Evolutionary conservation across 2,329 filamentous ascomycete species (phyloP).

Genomic region (Phialocephala sp.): DNA sequence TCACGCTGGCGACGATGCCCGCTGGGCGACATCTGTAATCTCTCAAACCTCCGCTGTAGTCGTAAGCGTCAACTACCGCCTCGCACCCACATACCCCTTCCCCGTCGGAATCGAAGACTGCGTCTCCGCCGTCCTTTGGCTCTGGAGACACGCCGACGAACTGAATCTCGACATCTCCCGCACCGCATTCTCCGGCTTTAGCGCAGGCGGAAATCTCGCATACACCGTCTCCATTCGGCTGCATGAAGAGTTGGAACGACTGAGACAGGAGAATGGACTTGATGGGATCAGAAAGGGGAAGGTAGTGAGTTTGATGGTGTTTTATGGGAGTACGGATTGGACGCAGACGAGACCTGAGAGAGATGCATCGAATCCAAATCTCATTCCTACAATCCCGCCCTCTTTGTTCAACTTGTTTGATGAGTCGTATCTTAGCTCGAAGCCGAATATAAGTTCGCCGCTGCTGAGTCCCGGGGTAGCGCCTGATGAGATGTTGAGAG

Average conservation of each 20-base stretch:
- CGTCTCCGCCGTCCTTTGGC: constrained; percentile 48
- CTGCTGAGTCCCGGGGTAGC: constrained; percentile 31
- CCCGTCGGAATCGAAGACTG: constrained; percentile 67
- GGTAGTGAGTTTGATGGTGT: constrained; percentile 20
- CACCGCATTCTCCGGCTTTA: constrained; percentile 53
- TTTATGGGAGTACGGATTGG: constrained; percentile 25
- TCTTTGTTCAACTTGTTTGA: constrained; percentile 24
- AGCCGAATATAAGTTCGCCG: constrained; percentile 20
- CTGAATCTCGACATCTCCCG: constrained; percentile 25
- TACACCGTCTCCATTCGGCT: constrained; percentile 22
- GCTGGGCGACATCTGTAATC: constrained; percentile 56
- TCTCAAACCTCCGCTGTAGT: constrained; percentile 55
- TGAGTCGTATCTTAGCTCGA: constrained; percentile 25
- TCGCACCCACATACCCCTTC: constrained; percentile 66
- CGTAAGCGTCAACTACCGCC: constrained; percentile 67
- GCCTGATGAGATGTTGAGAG: constrained; percentile 21
- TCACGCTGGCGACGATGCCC: constrained; percentile 62
- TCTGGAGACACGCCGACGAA: constrained; percentile 29
- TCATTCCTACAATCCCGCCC: constrained; percentile 16
- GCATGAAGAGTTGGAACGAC: constrained; percentile 14
- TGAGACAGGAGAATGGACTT: constrained; percentile 2
- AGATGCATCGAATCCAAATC: constrained; percentile 22
- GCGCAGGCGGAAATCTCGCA: constrained; percentile 47
- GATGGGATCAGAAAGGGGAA: not conserved
- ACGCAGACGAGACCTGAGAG: constrained; percentile 10